These are phyloP conservation scores for Epichloe baconii DNA, from an alignment of 2,329 filamentous ascomycete species.

Conservation along the genomic window DNA sequence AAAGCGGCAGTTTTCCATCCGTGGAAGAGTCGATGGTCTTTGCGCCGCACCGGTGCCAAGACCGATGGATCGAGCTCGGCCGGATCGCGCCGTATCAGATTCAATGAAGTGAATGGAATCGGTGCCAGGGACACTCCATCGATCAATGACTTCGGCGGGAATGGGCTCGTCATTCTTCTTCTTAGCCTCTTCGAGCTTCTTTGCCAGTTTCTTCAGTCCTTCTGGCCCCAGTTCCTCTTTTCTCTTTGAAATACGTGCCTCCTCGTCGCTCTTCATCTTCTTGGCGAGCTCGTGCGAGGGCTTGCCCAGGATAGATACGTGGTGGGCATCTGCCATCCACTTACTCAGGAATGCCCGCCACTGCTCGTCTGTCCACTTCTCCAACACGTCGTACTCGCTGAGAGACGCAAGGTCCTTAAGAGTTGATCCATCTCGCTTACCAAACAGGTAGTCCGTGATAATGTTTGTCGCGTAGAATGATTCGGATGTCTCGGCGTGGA, in stretches of 20 bases:
- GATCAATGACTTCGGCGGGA: conserved; percentile 65
- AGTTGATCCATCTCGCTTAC: conserved; percentile 69
- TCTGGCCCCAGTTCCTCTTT: conserved; percentile 70
- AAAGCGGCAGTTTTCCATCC: conserved; percentile 53
- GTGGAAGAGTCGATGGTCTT: conserved; percentile 58
- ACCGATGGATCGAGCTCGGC: conserved; percentile 61
- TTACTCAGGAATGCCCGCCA: conserved; percentile 74
- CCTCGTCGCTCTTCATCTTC: conserved; percentile 70
- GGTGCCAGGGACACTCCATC: conserved; percentile 69
- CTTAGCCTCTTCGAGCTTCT: conserved; percentile 72
- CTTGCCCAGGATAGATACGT: conserved; percentile 78
- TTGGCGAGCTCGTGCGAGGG: conserved; percentile 70
- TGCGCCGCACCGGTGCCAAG: conserved; percentile 57
- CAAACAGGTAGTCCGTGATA: conserved; percentile 87
- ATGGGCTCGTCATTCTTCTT: conserved; percentile 80
- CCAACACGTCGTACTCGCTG: conserved; percentile 52
- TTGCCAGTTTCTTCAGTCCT: conserved; percentile 60
- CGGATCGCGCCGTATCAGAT: conserved; percentile 71
- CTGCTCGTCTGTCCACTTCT: conserved; percentile 67
- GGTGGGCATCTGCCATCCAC: conserved; percentile 75
- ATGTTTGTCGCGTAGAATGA: conserved; percentile 74
- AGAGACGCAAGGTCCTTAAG: conserved; percentile 46
- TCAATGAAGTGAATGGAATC: conserved; percentile 93
- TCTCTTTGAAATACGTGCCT: conserved; percentile 63
- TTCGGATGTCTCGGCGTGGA: conserved; percentile 67